These are phyloP conservation scores for Isatis lusitanica DNA, from an alignment of 441 rosid genomes.

Conservation along the genomic window DNA sequence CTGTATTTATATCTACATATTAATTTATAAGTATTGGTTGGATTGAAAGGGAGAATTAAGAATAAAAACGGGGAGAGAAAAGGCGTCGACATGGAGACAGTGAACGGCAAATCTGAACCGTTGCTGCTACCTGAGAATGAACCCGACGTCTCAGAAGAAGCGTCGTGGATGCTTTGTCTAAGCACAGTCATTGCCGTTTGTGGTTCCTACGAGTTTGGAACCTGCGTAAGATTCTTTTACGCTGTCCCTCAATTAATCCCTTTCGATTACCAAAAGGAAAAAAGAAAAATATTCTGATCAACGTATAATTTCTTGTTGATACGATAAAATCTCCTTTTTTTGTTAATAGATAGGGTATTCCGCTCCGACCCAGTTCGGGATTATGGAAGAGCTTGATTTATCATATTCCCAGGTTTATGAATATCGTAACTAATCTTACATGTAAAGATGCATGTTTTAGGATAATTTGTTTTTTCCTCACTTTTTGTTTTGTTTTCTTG, in stretches of 20 bases:
- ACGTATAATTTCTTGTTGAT: background rate
- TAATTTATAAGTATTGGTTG: slow-evolving; percentile 4
- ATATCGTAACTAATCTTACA: background rate
- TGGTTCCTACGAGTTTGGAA: slow-evolving; percentile 65
- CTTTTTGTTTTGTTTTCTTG: background rate
- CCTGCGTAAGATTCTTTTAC: slow-evolving; percentile 44
- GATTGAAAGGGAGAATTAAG: background rate
- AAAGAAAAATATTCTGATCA: background rate
- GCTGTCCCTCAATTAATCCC: background rate
- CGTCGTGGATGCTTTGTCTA: slow-evolving; percentile 51
- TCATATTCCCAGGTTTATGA: slow-evolving; percentile 46
- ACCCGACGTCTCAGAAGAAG: slow-evolving; percentile 27
- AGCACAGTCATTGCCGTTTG: slow-evolving; percentile 60
- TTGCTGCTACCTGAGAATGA: slow-evolving; percentile 35
- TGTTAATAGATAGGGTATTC: slow-evolving; percentile 59
- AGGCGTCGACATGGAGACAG: slow-evolving; percentile 16
- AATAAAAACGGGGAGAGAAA: slow-evolving; percentile 28
- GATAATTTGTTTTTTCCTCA: background rate
- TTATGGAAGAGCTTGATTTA: slow-evolving; percentile 50
- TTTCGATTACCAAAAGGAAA: background rate
- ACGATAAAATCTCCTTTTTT: background rate
- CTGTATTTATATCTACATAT: background rate
- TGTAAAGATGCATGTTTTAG: background rate
- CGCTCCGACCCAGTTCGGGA: slow-evolving; percentile 54
- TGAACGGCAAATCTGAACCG: slow-evolving; percentile 36